Evolutionary conservation across 1,284 basidiomycete species (phyloP).

Genomic region (Baeospora myosura): DNA sequence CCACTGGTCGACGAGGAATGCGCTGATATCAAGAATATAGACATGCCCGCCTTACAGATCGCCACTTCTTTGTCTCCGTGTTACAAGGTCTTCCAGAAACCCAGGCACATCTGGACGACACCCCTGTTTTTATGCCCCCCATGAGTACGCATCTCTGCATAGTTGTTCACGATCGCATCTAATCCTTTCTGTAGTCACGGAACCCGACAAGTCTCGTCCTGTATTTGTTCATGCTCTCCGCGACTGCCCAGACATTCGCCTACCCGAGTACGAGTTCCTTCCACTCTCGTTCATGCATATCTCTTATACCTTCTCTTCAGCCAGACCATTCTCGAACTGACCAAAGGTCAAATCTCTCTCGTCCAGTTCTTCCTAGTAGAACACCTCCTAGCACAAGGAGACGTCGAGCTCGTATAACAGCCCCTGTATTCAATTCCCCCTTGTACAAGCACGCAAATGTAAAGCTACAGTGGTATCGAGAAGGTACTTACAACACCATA

Average conservation of each 20-base stretch:
- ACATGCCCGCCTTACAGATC: slow-evolving; percentile 65
- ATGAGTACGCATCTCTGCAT: slow-evolving; percentile 55
- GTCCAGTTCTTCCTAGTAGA: slow-evolving; percentile 67
- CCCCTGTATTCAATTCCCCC: too few relatives aligned
- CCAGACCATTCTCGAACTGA: slow-evolving; percentile 56
- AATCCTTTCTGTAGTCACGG: slow-evolving; percentile 49
- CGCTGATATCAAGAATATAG: slow-evolving; percentile 27
- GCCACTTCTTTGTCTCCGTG: slow-evolving; percentile 68
- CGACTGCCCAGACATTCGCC: slow-evolving; percentile 59
- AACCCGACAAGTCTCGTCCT: slow-evolving; percentile 65
- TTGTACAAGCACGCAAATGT: too few relatives aligned
- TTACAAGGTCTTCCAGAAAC: slow-evolving; percentile 72
- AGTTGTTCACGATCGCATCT: neutral
- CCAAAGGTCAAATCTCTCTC: slow-evolving; percentile 64
- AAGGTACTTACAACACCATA: too few relatives aligned
- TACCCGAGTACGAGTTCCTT: slow-evolving; percentile 57
- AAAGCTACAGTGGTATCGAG: too few relatives aligned
- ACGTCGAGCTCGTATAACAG: slow-evolving; percentile 63
- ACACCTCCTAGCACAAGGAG: slow-evolving; percentile 57
- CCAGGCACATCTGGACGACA: slow-evolving; percentile 70
- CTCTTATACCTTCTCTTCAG: neutral
- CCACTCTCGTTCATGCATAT: neutral
- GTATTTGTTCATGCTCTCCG: slow-evolving; percentile 76
- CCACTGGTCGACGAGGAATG: neutral
- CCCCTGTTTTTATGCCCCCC: slow-evolving; percentile 57